Conservation (phyloP, 78 protist species). For the Chrysochromulina tobinii region DNA sequence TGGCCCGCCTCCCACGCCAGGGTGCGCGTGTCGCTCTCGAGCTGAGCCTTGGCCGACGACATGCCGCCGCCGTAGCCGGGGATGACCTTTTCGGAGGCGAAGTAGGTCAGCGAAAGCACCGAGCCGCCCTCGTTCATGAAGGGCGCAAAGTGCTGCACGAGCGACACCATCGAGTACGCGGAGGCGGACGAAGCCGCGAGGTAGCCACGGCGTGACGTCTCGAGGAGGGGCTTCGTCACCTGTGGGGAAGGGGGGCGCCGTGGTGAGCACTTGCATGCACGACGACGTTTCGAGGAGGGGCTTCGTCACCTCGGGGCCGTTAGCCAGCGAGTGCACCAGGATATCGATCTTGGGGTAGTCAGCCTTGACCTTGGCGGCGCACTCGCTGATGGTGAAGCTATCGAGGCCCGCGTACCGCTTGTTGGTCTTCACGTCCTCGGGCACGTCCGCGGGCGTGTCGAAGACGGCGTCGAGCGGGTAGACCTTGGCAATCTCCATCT, state of each 20-base stretch:
- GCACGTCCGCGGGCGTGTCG: constrained; percentile 25
- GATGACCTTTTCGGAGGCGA: constrained; percentile 43
- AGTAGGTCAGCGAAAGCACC: constrained; percentile 41
- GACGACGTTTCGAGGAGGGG: constrained; percentile 44
- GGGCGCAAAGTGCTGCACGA: constrained; percentile 40
- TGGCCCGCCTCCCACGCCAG: constrained; percentile 61
- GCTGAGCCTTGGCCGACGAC: constrained; percentile 27
- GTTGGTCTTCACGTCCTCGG: constrained; percentile 45
- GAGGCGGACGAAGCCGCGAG: constrained; percentile 53
- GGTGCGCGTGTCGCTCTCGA: constrained; percentile 33
- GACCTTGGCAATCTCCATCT: constrained; percentile 34
- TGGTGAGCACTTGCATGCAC: background rate
- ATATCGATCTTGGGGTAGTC: constrained; percentile 54
- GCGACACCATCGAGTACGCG: constrained; percentile 55
- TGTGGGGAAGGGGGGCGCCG: background rate
- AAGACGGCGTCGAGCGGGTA: constrained; percentile 53
- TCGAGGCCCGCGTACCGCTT: constrained; percentile 56
- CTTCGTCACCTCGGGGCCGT: constrained; percentile 55
- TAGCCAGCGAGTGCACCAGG: constrained; percentile 62
- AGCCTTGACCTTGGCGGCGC: background rate
- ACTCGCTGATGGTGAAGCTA: background rate
- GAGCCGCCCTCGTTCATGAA: constrained; percentile 50
- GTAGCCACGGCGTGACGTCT: background rate
- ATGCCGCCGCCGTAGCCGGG: constrained; percentile 51
- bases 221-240: background rate